phyloP scores from a whole-genome alignment of 2,329 filamentous ascomycete species.

The Trichothecium roseum region DNA sequence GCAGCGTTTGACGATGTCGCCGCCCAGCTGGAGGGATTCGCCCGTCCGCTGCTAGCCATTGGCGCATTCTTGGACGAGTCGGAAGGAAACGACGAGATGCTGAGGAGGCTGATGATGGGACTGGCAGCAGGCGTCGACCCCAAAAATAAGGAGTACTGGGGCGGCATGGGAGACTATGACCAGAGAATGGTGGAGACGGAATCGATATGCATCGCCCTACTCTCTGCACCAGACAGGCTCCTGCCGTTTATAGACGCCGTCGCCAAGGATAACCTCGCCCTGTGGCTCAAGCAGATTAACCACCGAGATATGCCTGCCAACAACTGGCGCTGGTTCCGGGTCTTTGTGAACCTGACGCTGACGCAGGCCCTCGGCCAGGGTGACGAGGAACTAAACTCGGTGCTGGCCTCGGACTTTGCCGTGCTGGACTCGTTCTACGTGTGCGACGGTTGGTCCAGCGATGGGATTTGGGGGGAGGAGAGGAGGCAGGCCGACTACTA shows the following conservation, averaged over 20 bases:
- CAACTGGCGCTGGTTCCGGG: slow-evolving; percentile 43
- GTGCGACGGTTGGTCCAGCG: slow-evolving; percentile 34
- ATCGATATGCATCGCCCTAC: slow-evolving; percentile 35
- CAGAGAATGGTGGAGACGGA: slow-evolving; percentile 46
- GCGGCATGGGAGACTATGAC: slow-evolving; percentile 30
- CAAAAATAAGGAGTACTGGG: slow-evolving; percentile 32
- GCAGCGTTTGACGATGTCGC: slow-evolving; percentile 32
- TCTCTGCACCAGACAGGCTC: slow-evolving; percentile 25
- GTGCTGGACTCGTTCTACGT: slow-evolving; percentile 34
- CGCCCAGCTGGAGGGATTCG: slow-evolving; percentile 35
- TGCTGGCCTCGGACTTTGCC: slow-evolving; percentile 29
- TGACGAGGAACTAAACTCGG: slow-evolving; percentile 13
- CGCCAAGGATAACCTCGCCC: slow-evolving; percentile 22
- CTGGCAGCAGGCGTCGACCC: slow-evolving; percentile 22
- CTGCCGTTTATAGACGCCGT: slow-evolving; percentile 19
- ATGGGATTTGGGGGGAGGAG: slow-evolving; percentile 27
- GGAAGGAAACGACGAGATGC: neutral
- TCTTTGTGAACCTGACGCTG: slow-evolving; percentile 37
- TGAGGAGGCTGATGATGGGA: slow-evolving; percentile 19
- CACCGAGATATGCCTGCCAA: slow-evolving; percentile 32
- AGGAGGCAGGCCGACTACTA: slow-evolving; percentile 38
- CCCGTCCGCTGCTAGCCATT: slow-evolving; percentile 25
- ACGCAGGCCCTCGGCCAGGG: slow-evolving; percentile 28
- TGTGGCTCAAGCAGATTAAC: slow-evolving; percentile 32
- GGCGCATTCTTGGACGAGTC: slow-evolving; percentile 11